Evolutionary conservation across 495 filamentous ascomycete species (phyloP), one percentile per base, ranked within the genome.

Genomic region (Xylaria grammica): DNA sequence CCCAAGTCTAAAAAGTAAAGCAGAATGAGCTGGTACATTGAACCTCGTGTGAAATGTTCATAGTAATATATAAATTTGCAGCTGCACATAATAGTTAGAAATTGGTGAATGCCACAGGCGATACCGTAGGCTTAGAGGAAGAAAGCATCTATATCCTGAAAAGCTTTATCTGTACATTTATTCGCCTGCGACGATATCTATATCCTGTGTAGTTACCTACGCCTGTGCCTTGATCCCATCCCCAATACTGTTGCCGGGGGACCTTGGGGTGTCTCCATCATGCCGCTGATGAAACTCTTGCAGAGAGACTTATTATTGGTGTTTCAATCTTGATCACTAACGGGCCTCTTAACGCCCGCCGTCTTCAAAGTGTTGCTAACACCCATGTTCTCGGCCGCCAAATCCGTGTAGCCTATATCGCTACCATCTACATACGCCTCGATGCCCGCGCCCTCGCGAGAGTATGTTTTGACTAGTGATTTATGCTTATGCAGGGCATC

Each of bases 401-500:
- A 51, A 36, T 68, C 67, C 1, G 59, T 58, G 46, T 73, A 73
- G 3, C 85, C 86, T 42, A 85, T 89, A 62, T 89, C 87, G 62
- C 79, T 85, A 0, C 81, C 75, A 70, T 89, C 87, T 22, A 89
- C 85, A 65, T 81, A 89, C 4, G 85, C 83, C 45, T 88, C 86
- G 30, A 89, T 56, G 6, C 87, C 87, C 29, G 75, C 82, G 2
- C 87, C 86, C 19, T 84, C 69, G 13, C 86, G 78, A 9, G 86
- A 83, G 58, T 84, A 87, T 20, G 75, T 67, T 65, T 81, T 83
- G 68, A 80, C 79, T 40, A 85, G 50, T 56, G 82, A 65, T 70
- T 87, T 89, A 72, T 90, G 86, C 67, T 69, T 72, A 17, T 65
- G 66, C 42, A 89, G 71, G 8, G 85, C 85, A 17, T 66, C 73